Base-by-base conservation (phyloP, 441 rosid species). In the Adansonia madagascariensis region DNA sequence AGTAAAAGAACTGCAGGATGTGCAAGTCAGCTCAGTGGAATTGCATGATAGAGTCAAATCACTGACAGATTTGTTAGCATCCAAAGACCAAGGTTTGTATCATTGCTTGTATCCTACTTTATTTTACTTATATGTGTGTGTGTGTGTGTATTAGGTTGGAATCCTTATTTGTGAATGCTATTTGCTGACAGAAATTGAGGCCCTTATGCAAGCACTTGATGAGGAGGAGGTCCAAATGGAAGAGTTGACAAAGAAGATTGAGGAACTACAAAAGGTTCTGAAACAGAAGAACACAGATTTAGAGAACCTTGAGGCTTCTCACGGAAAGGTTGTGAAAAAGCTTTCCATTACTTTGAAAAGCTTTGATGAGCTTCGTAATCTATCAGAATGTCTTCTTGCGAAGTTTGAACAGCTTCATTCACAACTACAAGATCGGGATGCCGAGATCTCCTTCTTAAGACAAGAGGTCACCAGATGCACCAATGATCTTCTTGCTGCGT, bases 191-290 rank as follows among this genome's bases (percentile, higher is more conserved):
- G 99, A 97, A 88, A 92, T 95, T 65, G 99, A 97, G 82, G 90
- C 93, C 43, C 90, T 97, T 67, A 97, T 90, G 94, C 99, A 97
- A 91, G 99, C 99, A 60, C 96, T 95, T 82, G 99, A 95, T 69
- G 99, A 91, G 85, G 97, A 95, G 88, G 99, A 95, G 90, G 83
- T 88, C 71, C 98, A 97, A 85, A 90, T 97, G 97, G 98, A 95
- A 79, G 93, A 85, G 85, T 83, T 91, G 85, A 87, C 82, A 17
- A 88, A 86, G 85, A 93, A 85, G 83, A 83, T 89, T 15, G 80
- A 87, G 80, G 94, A 87, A 78, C 80, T 92, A 80, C 94, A 90
- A 84, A 91, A 83, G 74, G 86, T 84, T 62, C 71, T 91, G 79
- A 89, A 80, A 80, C 94, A 89, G 73, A 94, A 93, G 85, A 89